phyloP scores from a whole-genome alignment of 1,284 basidiomycete species.

The Ganoderma sinense region DNA sequence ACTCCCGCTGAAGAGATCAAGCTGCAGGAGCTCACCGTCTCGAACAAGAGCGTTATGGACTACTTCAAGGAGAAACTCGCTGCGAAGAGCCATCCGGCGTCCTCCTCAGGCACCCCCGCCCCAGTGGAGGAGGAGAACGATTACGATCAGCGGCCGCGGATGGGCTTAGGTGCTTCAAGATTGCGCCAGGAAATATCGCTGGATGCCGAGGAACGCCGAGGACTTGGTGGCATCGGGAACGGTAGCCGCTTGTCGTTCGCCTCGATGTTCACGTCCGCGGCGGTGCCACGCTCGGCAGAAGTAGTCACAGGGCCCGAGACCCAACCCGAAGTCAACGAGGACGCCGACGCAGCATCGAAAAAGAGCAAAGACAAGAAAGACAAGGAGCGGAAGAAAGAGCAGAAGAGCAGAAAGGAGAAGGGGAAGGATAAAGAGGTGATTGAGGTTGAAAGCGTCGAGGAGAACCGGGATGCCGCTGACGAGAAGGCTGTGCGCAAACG shows the following conservation, averaged over 20 bases:
- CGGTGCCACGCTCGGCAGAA: slow-evolving; percentile 18
- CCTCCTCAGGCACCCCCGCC: slow-evolving; percentile 14
- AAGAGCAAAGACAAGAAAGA: slow-evolving; percentile 18
- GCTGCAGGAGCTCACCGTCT: slow-evolving; percentile 42
- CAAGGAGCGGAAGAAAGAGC: slow-evolving; percentile 22
- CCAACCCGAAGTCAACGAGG: slow-evolving; percentile 3
- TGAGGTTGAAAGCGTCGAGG: slow-evolving; percentile 9
- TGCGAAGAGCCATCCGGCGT: slow-evolving; percentile 36
- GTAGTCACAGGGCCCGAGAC: slow-evolving; percentile 1
- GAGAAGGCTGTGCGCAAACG: slow-evolving; percentile 27
- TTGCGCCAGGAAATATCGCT: slow-evolving; percentile 20
- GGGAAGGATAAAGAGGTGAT: slow-evolving; percentile 16
- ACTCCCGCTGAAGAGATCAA: slow-evolving; percentile 32
- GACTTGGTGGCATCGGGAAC: slow-evolving; percentile 28
- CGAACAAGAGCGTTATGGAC: slow-evolving; percentile 45
- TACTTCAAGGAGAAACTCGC: slow-evolving; percentile 46
- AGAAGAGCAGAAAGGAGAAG: slow-evolving; percentile 21
- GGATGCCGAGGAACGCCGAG: slow-evolving; percentile 18
- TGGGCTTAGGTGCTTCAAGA: slow-evolving; percentile 29
- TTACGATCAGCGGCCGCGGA: slow-evolving; percentile 27
- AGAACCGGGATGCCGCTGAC: background rate
- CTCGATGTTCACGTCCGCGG: slow-evolving; percentile 29
- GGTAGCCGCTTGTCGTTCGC: slow-evolving; percentile 24
- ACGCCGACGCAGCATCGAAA: slow-evolving; percentile 7
- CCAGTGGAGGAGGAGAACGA: slow-evolving; percentile 3